Evolutionary conservation across 73 alveolate genomes (phyloP).

Genomic region (Halteria grandinella): DNA sequence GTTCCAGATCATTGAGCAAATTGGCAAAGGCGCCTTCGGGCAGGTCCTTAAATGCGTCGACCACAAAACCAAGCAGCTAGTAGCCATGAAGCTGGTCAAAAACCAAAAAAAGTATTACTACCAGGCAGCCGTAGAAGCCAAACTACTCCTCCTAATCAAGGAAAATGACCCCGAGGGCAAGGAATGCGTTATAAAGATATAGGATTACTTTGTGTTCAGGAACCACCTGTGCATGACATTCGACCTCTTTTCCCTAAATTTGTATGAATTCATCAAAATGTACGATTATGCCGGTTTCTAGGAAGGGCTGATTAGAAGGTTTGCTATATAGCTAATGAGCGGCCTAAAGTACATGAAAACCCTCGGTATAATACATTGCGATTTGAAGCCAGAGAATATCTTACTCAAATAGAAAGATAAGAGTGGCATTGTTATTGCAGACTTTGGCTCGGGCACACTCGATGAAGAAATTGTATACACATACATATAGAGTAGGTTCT

Average conservation of each 20-base stretch:
- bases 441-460: constrained; percentile 88
- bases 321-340: constrained; percentile 85
- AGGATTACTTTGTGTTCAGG: constrained; percentile 71
- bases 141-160: constrained; percentile 72
- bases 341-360: constrained; percentile 75
- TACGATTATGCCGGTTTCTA: constrained; percentile 87
- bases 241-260: constrained; percentile 68
- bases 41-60: constrained; percentile 86
- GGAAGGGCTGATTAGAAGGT: constrained; percentile 83
- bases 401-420: constrained; percentile 72
- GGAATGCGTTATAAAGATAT: constrained; percentile 70
- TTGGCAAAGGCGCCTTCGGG: constrained; percentile 95
- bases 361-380: constrained; percentile 88
- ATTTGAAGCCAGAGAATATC: constrained; percentile 94
- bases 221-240: constrained; percentile 80
- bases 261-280: constrained; percentile 86
- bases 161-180: constrained; percentile 66
- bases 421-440: constrained; percentile 86
- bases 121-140: constrained; percentile 83
- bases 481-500: constrained; percentile 75
- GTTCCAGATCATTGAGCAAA: constrained; percentile 70
- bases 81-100: constrained; percentile 84
- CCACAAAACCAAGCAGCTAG: constrained; percentile 80
- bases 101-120: constrained; percentile 69
- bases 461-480: constrained; percentile 71